phyloP scores from a whole-genome alignment of 768 basidiomycete genomes.

The Suillus weaverae region DNA sequence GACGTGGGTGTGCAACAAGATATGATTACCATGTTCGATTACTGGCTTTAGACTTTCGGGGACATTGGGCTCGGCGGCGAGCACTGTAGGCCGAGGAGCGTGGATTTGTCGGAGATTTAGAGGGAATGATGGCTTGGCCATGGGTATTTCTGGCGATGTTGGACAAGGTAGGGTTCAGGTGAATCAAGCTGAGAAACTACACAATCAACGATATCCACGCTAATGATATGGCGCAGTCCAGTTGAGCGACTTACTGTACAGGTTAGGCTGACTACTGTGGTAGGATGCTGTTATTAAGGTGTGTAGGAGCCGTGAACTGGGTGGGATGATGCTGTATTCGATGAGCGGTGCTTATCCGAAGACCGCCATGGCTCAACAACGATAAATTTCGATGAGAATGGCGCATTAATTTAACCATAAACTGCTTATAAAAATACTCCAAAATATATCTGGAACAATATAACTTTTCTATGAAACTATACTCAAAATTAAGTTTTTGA shows the following conservation, averaged over 20 bases:
- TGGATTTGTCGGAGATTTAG: conserved; percentile 18
- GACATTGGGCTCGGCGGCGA: conserved; percentile 11
- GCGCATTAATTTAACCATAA: conserved; percentile 5
- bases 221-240: neutral
- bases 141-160: conserved; percentile 6
- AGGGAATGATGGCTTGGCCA: conserved; percentile 9
- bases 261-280: neutral
- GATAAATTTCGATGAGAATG: conserved; percentile 10
- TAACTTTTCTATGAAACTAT: conserved; percentile 2
- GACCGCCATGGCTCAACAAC: conserved; percentile 1
- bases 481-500: neutral
- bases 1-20: conserved; percentile 8
- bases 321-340: conserved; percentile 8
- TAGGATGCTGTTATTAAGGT: neutral
- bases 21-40: neutral
- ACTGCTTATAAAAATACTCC: neutral
- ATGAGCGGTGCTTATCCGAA: conserved; percentile 2
- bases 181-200: conserved; percentile 9
- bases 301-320: neutral
- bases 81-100: conserved; percentile 11
- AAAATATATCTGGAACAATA: conserved; percentile 9
- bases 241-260: neutral
- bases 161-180: conserved; percentile 4
- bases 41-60: conserved; percentile 4
- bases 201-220: neutral